Conservation (phyloP, 2,329 filamentous ascomycete species). For the Alternaria panax region DNA sequence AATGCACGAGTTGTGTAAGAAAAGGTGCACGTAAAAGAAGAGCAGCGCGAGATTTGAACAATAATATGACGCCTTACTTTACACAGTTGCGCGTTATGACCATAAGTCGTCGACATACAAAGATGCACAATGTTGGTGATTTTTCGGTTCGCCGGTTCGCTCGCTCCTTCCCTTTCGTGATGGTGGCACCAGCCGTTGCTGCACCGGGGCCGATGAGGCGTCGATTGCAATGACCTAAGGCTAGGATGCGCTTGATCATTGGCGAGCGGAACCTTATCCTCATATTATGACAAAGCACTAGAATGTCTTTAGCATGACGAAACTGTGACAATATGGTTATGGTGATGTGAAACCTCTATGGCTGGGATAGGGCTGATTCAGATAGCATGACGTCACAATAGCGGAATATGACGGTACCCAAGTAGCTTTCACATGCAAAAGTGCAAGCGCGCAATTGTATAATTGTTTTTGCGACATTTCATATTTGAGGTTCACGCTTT, state of each 20-base stretch:
- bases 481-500: background rate
- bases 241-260: background rate
- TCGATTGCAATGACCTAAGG: background rate
- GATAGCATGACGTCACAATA: slow-evolving; percentile 7
- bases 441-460: background rate
- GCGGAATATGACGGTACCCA: background rate
- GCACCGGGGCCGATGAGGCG: too few relatives aligned
- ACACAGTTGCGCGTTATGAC: background rate
- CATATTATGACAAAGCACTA: too few relatives aligned
- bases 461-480: background rate
- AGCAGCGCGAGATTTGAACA: too few relatives aligned
- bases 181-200: background rate
- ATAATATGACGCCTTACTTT: too few relatives aligned
- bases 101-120: background rate
- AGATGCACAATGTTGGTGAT: background rate
- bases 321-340: background rate
- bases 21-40: too few relatives aligned
- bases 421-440: slow-evolving; percentile 1
- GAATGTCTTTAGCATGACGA: background rate
- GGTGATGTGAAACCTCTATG: background rate
- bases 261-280: background rate
- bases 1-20: too few relatives aligned
- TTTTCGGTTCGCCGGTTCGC: background rate
- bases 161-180: background rate
- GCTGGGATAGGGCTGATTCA: background rate